A percentile compares a stretch with the other conserved stretches of the same genome.
Evolutionary conservation across 768 basidiomycete species (phyloP).

Genomic region (Daedalea quercina): DNA sequence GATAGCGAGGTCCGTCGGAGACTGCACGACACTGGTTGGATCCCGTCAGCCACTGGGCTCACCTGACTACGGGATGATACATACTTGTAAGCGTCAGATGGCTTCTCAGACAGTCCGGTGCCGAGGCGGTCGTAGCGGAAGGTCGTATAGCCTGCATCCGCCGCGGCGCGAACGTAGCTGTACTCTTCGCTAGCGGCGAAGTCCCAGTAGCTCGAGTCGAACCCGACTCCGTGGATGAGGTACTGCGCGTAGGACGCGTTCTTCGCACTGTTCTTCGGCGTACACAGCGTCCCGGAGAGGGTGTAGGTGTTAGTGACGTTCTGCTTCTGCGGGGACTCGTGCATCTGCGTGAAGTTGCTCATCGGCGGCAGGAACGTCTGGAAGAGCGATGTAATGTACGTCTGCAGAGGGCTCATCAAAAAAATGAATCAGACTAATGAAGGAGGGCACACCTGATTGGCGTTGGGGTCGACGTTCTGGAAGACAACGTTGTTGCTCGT

Average conservation of each 20-base stretch:
- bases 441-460: slow-evolving; percentile 5
- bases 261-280: slow-evolving; percentile 9
- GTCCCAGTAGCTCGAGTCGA: slow-evolving; percentile 13
- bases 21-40: slow-evolving; percentile 5
- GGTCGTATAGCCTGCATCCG: slow-evolving; percentile 11
- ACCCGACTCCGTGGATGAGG: slow-evolving; percentile 13
- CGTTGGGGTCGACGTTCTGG: slow-evolving; percentile 8
- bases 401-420: background rate
- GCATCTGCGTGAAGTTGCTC: slow-evolving; percentile 10
- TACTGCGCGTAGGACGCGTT: slow-evolving; percentile 9
- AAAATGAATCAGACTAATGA: background rate
- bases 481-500: slow-evolving; percentile 11
- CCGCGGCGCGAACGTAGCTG: slow-evolving; percentile 12
- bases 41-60: background rate
- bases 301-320: slow-evolving; percentile 6
- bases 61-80: background rate
- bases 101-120: slow-evolving; percentile 12
- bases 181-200: slow-evolving; percentile 7
- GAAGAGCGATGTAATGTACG: slow-evolving; percentile 6
- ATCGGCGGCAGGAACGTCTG: slow-evolving; percentile 6
- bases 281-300: slow-evolving; percentile 15
- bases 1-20: slow-evolving; percentile 11
- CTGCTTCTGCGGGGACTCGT: slow-evolving; percentile 5
- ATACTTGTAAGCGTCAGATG: slow-evolving; percentile 8
- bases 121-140: slow-evolving; percentile 16